phyloP scores from a whole-genome alignment of 306 rosid species.

The peach (Prunus persica) region DNA sequence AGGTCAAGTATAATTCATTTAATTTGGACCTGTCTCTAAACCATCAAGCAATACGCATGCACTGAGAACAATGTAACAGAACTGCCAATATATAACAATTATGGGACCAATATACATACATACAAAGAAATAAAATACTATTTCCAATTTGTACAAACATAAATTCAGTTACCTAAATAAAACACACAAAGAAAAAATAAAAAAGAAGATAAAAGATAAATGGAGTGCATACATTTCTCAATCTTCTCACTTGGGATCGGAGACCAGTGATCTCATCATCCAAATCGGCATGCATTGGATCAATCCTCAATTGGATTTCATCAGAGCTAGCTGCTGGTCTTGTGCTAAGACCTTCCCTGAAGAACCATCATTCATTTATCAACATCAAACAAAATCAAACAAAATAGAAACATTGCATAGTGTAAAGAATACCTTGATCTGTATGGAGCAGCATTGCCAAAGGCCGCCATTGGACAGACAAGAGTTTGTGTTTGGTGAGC shows the following conservation, averaged over 20 bases:
- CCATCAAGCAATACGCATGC: neutral
- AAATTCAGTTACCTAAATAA: neutral
- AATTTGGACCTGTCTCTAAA: neutral
- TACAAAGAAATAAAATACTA: neutral
- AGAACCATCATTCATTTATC: neutral
- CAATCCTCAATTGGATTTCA: constrained; percentile 87
- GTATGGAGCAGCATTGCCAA: constrained; percentile 56
- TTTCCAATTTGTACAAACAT: neutral
- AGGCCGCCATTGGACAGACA: constrained; percentile 50
- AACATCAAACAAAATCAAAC: neutral
- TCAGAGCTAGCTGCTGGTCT: constrained; percentile 61
- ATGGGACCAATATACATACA: neutral
- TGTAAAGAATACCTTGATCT: constrained; percentile 54
- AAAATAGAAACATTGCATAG: neutral
- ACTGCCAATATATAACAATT: neutral
- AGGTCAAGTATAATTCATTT: neutral
- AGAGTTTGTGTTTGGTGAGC: neutral
- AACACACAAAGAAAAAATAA: neutral
- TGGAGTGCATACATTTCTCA: constrained; percentile 57
- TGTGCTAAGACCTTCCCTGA: constrained; percentile 83
- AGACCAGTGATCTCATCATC: constrained; percentile 85
- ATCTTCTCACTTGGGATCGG: constrained; percentile 71
- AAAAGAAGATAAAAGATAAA: neutral
- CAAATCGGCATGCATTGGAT: constrained; percentile 65
- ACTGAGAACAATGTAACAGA: neutral